Base-by-base conservation (phyloP, 2,329 filamentous ascomycete genomes). In the Periconia macrospinosa region DNA sequence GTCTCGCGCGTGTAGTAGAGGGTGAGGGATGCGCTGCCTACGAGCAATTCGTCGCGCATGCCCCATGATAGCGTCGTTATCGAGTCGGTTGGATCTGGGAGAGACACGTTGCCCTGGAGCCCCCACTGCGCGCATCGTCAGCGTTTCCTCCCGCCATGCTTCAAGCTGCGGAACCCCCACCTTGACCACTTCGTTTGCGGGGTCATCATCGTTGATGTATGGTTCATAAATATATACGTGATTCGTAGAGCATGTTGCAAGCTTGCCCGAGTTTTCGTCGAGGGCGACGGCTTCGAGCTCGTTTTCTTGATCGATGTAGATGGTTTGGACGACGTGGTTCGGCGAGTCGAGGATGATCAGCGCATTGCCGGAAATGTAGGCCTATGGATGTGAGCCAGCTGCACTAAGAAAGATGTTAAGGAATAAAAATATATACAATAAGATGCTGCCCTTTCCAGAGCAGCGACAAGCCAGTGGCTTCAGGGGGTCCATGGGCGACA, bases 321-420 rank as follows among this genome's bases (percentile, higher is more conserved):
- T 88, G 3, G 92, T 97, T 74, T 99, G 94, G 33, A 96, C 76
- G 58, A 97, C 84, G 50, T 84, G 84, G 57, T 87, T 81, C 49
- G 90, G 84, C 47, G 86, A 88, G 68, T 85, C 83, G 62, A 97
- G 86, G 65, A 99, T 87, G 49, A 94, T 86, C 60, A 97, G 85
- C 57, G 91, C 91, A 75, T 88, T 90, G 67, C 93, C 93, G 55
- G 90, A 94, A 61, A 97, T 89, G 76, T 97, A 99, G 48, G 86
- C 85, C 91, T 95, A 57, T 8, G 3, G 9, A 15, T 13, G 33
- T 37, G 15, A 37, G 33, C 3, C 33, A n/a, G 23, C 23, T 27
- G 23, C 23, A 8, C 17, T 5, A 27, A 27, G 18, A 50, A 64
- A 52, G 63, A 61, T 50, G 48, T 23, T 42, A 35, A 30, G n/a